A percentile compares a stretch with the other conserved stretches of the same genome.
Evolutionary conservation across 2,329 filamentous ascomycete genomes (phyloP).

Genomic region (Aureobasidium sp.): DNA sequence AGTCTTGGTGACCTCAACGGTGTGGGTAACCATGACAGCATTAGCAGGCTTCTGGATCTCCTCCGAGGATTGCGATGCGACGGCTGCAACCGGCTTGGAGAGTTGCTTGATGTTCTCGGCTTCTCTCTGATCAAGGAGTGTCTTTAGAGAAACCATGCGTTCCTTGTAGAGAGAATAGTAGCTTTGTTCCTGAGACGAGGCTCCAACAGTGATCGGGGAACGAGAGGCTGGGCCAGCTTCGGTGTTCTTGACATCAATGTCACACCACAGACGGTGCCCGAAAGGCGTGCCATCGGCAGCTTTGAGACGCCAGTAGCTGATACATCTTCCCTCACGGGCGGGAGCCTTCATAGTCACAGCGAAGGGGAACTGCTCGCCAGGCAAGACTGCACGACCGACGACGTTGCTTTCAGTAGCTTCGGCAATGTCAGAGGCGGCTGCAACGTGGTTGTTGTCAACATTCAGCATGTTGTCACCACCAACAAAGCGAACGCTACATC

Average conservation of each 20-base stretch:
- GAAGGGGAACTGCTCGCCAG: conserved; percentile 72
- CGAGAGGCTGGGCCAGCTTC: not conserved
- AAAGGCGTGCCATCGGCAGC: conserved; percentile 73
- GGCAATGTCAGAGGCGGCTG: conserved; percentile 68
- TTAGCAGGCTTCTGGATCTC: not conserved
- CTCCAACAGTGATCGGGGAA: not conserved
- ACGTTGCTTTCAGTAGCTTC: conserved; percentile 78
- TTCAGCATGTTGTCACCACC: conserved; percentile 96
- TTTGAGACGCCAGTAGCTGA: conserved; percentile 96
- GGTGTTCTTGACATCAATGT: conserved; percentile 58
- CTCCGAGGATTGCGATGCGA: not conserved
- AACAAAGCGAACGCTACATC: conserved; percentile 83
- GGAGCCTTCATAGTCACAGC: conserved; percentile 80
- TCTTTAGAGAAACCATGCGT: conserved; percentile 15
- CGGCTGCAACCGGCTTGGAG: not conserved
- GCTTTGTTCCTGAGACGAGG: conserved; percentile 19
- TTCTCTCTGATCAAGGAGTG: conserved; percentile 2
- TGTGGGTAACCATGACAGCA: conserved; percentile 27
- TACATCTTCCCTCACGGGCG: conserved; percentile 64
- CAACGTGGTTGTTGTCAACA: conserved; percentile 70
- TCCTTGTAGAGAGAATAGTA: conserved; percentile 18
- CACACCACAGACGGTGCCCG: conserved; percentile 92
- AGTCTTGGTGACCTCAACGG: not conserved
- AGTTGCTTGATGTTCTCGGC: not conserved
- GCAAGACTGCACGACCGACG: conserved; percentile 59